Evolutionary conservation across 2,329 filamentous ascomycete genomes (phyloP).

Genomic region (Paecilomyces sp.): DNA sequence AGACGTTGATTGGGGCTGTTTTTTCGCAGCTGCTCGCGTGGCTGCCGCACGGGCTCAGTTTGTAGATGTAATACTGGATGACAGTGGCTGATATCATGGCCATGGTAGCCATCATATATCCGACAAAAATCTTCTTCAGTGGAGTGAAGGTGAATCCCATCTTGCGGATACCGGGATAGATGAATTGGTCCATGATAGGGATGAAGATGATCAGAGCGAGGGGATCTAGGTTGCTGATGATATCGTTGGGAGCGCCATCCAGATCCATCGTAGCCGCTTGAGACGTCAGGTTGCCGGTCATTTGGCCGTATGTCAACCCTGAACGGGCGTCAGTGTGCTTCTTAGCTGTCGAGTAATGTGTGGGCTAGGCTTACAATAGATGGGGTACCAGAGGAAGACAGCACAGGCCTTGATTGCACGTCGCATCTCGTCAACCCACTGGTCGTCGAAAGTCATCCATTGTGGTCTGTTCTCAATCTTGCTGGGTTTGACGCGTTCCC

Average conservation of each 20-base stretch:
- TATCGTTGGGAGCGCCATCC: constrained; percentile 68
- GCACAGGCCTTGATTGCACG: constrained; percentile 61
- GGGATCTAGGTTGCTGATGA: constrained; percentile 69
- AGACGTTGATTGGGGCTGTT: constrained; percentile 42
- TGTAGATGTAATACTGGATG: constrained; percentile 52
- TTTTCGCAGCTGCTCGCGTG: constrained; percentile 43
- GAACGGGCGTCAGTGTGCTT: background rate
- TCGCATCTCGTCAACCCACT: constrained; percentile 70
- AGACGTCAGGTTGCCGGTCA: constrained; percentile 44
- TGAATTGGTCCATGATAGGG: constrained; percentile 57
- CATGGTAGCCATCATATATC: constrained; percentile 58
- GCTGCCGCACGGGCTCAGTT: constrained; percentile 45
- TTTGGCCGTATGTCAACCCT: constrained; percentile 40
- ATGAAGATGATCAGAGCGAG: constrained; percentile 70
- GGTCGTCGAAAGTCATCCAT: constrained; percentile 69
- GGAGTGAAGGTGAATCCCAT: constrained; percentile 61
- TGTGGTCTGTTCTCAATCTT: constrained; percentile 10
- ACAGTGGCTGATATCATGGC: constrained; percentile 56
- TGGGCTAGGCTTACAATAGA: constrained; percentile 29
- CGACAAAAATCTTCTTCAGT: constrained; percentile 66
- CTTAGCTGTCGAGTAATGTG: background rate
- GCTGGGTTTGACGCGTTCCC: constrained; percentile 16
- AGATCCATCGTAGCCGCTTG: constrained; percentile 58
- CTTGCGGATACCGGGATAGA: constrained; percentile 64
- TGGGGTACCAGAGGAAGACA: constrained; percentile 55